phyloP scores from a whole-genome alignment of 2,329 filamentous ascomycete genomes.

The Diplodia corticola region DNA sequence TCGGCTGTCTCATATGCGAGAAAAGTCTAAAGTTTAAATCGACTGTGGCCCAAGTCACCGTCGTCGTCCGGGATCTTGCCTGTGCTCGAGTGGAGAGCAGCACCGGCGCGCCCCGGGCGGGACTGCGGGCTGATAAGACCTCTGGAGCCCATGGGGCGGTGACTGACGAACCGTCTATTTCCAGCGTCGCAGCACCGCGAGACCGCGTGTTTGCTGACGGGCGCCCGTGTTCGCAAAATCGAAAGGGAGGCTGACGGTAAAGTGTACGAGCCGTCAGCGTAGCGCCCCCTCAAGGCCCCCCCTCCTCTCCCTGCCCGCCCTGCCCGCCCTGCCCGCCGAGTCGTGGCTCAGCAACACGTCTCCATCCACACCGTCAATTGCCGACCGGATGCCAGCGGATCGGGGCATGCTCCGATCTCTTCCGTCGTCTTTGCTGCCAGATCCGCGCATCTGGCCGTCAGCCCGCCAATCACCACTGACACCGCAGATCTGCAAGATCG shows the following conservation, averaged over 20 bases:
- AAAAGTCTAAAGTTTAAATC: conserved; percentile 16
- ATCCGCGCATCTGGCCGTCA: neutral
- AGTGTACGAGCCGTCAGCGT: neutral
- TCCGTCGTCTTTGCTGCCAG: neutral
- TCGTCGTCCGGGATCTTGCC: neutral
- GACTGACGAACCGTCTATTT: neutral
- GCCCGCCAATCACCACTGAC: neutral
- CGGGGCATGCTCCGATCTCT: neutral
- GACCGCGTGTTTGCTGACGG: conserved; percentile 6
- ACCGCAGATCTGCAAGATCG: conserved; percentile 6
- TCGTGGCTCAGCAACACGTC: neutral
- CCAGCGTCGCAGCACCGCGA: neutral
- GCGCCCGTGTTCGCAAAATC: neutral
- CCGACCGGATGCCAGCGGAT: conserved; percentile 1
- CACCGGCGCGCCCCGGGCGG: neutral
- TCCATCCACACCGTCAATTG: neutral
- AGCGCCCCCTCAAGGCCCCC: neutral
- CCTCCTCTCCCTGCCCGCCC: neutral
- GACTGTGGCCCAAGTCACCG: neutral
- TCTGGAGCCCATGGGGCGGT: neutral
- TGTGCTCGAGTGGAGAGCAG: neutral
- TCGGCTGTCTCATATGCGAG: neutral
- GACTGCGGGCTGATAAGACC: neutral
- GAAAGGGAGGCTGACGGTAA: neutral
- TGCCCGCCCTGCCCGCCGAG: neutral